Conservation (phyloP, 495 filamentous ascomycete genomes). For the Penicillium atrosanguineum region DNA sequence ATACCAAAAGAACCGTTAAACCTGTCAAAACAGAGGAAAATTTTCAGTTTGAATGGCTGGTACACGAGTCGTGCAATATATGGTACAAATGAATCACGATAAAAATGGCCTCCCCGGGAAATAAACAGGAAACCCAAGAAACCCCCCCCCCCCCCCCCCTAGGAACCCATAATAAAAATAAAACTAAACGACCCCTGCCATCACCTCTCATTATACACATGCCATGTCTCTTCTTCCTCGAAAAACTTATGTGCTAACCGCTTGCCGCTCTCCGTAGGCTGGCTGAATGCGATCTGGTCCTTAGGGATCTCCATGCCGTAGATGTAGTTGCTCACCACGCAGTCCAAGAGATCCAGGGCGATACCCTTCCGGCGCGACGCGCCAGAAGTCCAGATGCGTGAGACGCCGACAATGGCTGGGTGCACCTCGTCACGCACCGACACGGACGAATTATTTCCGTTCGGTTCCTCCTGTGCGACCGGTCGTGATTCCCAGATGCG, state of each 20-base stretch:
- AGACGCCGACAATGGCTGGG: slow-evolving; percentile 62
- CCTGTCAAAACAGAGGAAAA: background rate
- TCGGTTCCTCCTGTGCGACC: slow-evolving; percentile 35
- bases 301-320: slow-evolving; percentile 66
- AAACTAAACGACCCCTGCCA: slow-evolving; percentile 4
- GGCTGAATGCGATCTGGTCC: slow-evolving; percentile 66
- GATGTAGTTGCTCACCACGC: slow-evolving; percentile 60
- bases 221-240: slow-evolving; percentile 48
- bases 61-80: slow-evolving; percentile 5
- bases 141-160: background rate
- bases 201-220: slow-evolving; percentile 49
- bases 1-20: background rate
- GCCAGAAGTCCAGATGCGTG: slow-evolving; percentile 71
- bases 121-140: slow-evolving; percentile 7
- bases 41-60: background rate
- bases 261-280: slow-evolving; percentile 70
- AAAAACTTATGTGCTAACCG: slow-evolving; percentile 64
- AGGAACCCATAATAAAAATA: slow-evolving; percentile 4
- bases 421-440: slow-evolving; percentile 38
- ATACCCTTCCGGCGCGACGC: slow-evolving; percentile 59
- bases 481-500: slow-evolving; percentile 57
- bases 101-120: background rate
- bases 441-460: slow-evolving; percentile 45
- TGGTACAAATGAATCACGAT: slow-evolving; percentile 6
- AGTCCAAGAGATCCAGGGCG: slow-evolving; percentile 60